phyloP scores from a whole-genome alignment of 1,284 basidiomycete species.

The Sanghuangporus baumii region DNA sequence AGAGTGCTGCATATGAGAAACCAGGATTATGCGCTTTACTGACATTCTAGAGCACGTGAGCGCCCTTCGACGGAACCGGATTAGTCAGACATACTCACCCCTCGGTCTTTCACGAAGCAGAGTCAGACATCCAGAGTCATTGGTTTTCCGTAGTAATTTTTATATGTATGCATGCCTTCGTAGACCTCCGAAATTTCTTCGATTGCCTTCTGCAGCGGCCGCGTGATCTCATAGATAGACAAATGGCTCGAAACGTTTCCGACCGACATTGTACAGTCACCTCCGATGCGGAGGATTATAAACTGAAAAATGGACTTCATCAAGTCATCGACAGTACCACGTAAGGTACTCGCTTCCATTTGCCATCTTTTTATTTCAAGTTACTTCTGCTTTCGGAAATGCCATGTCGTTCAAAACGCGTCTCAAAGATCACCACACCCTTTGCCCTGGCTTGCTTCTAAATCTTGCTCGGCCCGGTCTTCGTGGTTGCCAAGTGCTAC shows the following conservation, averaged over 20 bases:
- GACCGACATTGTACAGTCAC: too few relatives aligned
- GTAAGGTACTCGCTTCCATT: too few relatives aligned
- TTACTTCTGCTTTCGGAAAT: too few relatives aligned
- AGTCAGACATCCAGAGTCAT: too few relatives aligned
- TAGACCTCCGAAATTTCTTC: neutral
- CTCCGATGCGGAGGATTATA: too few relatives aligned
- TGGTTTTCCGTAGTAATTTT: neutral
- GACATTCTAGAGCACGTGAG: neutral
- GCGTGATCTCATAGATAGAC: neutral
- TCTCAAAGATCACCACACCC: neutral
- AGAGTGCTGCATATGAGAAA: neutral
- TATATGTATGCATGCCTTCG: neutral
- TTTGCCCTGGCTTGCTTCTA: neutral
- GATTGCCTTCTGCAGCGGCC: neutral
- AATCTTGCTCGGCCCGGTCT: neutral
- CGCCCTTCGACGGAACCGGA: neutral
- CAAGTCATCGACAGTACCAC: too few relatives aligned
- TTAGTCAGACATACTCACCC: neutral
- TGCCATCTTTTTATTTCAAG: too few relatives aligned
- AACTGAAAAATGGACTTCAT: too few relatives aligned
- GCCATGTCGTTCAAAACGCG: neutral
- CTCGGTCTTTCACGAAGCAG: too few relatives aligned
- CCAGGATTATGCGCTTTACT: neutral
- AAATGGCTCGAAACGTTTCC: neutral
- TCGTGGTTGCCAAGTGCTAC: neutral